phyloP scores from a whole-genome alignment of 208 protist genomes.

The Acanthamoeba pearcei region DNA sequence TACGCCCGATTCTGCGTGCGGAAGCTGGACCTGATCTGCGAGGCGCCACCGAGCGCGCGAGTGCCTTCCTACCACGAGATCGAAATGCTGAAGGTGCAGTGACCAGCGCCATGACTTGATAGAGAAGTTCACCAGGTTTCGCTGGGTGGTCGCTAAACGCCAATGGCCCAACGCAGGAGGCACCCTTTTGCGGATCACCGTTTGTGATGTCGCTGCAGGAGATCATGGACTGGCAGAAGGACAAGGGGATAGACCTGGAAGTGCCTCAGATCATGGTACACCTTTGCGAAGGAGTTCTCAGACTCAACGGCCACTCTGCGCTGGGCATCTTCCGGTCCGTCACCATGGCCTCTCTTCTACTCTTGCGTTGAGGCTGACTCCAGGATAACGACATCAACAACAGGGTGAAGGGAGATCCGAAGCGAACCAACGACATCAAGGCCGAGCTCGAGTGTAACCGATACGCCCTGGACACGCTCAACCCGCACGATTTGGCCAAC shows the following conservation, averaged over 20 bases:
- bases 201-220: constrained; percentile 2
- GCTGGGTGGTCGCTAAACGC: neutral
- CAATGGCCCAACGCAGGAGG: neutral
- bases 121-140: neutral
- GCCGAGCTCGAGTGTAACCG: neutral
- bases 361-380: neutral
- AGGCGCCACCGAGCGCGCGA: neutral
- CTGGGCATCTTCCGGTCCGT: constrained; percentile 25
- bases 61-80: constrained; percentile 21
- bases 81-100: neutral
- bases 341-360: neutral
- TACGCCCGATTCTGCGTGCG: neutral
- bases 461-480: constrained; percentile 6
- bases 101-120: neutral
- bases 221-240: constrained; percentile 18
- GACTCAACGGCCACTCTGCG: neutral
- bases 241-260: neutral
- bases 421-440: constrained; percentile 16
- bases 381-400: neutral
- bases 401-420: constrained; percentile 38
- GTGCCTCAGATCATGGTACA: constrained; percentile 56
- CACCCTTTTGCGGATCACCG: constrained; percentile 6
- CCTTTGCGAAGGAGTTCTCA: neutral
- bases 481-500: constrained; percentile 62
- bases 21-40: constrained; percentile 38